A percentile compares a stretch with the other conserved stretches of the same genome.
phyloP scores from a whole-genome alignment of 192 early-diverging fungal genomes.

The Coemansia reversa region DNA sequence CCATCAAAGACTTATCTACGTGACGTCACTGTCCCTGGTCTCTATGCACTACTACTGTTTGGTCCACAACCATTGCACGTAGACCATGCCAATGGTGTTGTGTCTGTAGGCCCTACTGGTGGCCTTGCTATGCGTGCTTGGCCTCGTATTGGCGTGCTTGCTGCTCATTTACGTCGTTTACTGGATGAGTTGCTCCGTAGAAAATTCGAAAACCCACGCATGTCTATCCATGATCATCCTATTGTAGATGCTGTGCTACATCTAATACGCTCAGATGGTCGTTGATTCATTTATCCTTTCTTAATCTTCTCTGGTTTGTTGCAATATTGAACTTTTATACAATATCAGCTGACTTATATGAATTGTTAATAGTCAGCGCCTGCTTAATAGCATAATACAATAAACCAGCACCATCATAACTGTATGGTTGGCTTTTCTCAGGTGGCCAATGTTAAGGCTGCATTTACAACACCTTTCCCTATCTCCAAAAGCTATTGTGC shows the following conservation, averaged over 20 bases:
- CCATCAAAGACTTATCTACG: conserved; percentile 49
- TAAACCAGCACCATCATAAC: too few relatives aligned
- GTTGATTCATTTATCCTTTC: neutral
- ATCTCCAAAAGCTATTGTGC: too few relatives aligned
- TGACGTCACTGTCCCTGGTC: conserved; percentile 61
- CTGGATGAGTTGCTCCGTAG: conserved; percentile 68
- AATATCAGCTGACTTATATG: too few relatives aligned
- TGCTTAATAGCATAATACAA: too few relatives aligned
- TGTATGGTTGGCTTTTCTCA: too few relatives aligned
- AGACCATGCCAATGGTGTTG: conserved; percentile 66
- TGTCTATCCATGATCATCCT: conserved; percentile 52
- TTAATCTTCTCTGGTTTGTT: too few relatives aligned
- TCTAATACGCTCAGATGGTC: conserved; percentile 38
- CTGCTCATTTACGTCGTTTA: conserved; percentile 70
- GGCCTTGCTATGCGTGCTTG: conserved; percentile 70
- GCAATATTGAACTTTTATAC: too few relatives aligned
- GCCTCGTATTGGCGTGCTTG: conserved; percentile 70
- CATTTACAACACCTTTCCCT: too few relatives aligned
- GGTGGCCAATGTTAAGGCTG: too few relatives aligned
- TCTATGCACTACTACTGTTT: conserved; percentile 78
- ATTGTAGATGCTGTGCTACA: conserved; percentile 27
- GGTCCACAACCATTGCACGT: conserved; percentile 69
- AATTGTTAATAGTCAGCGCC: too few relatives aligned
- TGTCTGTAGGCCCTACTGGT: conserved; percentile 59
- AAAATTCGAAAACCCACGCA: conserved; percentile 68